Conservation (phyloP, 805 yeast species). For the Saturnispora halmiae region DNA sequence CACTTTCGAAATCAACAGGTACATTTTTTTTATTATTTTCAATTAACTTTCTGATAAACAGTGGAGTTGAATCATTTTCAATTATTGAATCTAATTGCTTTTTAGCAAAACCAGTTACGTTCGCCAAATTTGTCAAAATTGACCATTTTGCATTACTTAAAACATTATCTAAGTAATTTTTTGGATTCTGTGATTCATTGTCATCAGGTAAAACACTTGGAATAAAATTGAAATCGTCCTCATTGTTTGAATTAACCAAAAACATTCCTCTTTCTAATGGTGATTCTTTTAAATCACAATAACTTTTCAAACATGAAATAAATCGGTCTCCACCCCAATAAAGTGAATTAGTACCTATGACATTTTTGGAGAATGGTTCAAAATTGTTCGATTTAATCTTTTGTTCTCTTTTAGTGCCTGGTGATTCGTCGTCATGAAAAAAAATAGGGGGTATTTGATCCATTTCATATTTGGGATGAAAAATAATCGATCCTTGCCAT, state of each 20-base stretch:
- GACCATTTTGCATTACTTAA: conserved; percentile 76
- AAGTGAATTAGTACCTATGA: conserved; percentile 37
- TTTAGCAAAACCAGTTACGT: conserved; percentile 57
- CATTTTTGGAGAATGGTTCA: conserved; percentile 58
- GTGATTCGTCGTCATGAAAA: conserved; percentile 85
- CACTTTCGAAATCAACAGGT: conserved; percentile 88
- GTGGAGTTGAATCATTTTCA: conserved; percentile 38
- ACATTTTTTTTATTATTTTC: conserved; percentile 56
- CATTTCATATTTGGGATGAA: conserved; percentile 53
- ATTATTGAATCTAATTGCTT: conserved; percentile 48
- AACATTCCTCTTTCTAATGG: conserved; percentile 63
- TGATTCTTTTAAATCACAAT: conserved; percentile 58
- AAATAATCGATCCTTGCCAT: conserved; percentile 84
- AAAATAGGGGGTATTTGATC: conserved; percentile 75
- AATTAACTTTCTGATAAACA: conserved; percentile 47
- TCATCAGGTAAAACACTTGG: conserved; percentile 33
- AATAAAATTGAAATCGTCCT: conserved; percentile 51
- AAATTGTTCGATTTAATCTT: conserved; percentile 53
- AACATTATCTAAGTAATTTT: conserved; percentile 34
- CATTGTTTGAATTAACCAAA: conserved; percentile 69
- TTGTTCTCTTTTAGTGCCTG: conserved; percentile 60
- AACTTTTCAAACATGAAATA: conserved; percentile 41
- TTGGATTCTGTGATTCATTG: conserved; percentile 31
- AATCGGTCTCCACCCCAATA: conserved; percentile 93
- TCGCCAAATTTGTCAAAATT: conserved; percentile 74